Evolutionary conservation across 2,329 filamentous ascomycete species (phyloP).

Genomic region (Harringtonia lauricola): DNA sequence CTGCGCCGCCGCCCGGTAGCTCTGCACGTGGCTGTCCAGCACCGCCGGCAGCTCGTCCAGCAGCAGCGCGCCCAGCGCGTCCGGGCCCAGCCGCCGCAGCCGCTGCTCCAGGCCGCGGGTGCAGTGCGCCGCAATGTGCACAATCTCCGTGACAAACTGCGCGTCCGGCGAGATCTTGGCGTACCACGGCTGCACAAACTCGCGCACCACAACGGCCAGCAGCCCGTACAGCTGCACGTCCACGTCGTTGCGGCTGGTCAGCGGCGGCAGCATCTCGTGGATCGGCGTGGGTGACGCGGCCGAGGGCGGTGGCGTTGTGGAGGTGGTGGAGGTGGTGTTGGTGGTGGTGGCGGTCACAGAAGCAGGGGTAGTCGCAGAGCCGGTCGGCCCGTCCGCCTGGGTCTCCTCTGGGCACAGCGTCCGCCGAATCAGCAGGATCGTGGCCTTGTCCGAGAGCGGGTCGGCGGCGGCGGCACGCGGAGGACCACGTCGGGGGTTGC

Average conservation of each 20-base stretch:
- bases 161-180: slow-evolving; percentile 83
- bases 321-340: neutral
- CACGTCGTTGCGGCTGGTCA: slow-evolving; percentile 90
- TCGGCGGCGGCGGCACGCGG: slow-evolving; percentile 24
- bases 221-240: slow-evolving; percentile 90
- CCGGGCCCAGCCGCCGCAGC: slow-evolving; percentile 64
- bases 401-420: slow-evolving; percentile 68
- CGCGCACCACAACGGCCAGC: slow-evolving; percentile 77
- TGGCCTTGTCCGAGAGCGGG: slow-evolving; percentile 66
- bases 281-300: slow-evolving; percentile 44
- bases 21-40: slow-evolving; percentile 66
- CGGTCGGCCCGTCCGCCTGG: neutral
- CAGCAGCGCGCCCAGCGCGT: slow-evolving; percentile 73
- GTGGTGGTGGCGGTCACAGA: slow-evolving; percentile 17
- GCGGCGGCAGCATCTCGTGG: slow-evolving; percentile 73
- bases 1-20: slow-evolving; percentile 37
- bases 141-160: slow-evolving; percentile 73
- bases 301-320: neutral
- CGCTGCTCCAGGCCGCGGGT: slow-evolving; percentile 81
- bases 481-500: no score
- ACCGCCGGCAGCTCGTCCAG: slow-evolving; percentile 82
- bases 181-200: slow-evolving; percentile 93
- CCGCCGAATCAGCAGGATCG: slow-evolving; percentile 68
- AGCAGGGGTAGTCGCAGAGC: slow-evolving; percentile 18
- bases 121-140: slow-evolving; percentile 87